Base-by-base conservation (phyloP, 352 stramenopile genomes). In the Pythium biforme region DNA sequence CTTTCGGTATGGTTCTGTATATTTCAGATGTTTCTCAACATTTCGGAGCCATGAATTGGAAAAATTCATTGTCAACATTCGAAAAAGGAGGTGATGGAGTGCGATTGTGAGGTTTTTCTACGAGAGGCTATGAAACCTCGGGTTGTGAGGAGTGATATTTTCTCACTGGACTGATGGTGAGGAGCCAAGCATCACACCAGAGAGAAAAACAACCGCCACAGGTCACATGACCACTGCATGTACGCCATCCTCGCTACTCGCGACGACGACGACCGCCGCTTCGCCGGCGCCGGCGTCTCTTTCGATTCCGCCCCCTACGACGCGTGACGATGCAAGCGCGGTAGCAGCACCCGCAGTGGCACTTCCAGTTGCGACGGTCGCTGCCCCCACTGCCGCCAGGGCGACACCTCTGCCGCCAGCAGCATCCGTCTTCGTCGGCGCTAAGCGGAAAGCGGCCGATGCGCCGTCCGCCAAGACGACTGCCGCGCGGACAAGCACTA, bases 161-260 rank as follows among this genome's bases (percentile, higher is more conserved):
- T 67, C 60, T 65, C 49, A 48, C 59, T 53, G 39, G 40, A 65
- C 41, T 59, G 59, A 59, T 64, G 58, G 48, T 27, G 7, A n/a
- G 3, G 2, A 11, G 7, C 2, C n/a, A 3, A 12, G 10, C 37
- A 68, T 68, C 61, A 34, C 27, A 57, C 40, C 31, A 62, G 37
- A 68, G 43, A 68, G 61, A 68, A 62, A 68, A 68, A 40, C 4
- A 22, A 19, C 5, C 0, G 23, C 20, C 9, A 58, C 39, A 8
- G 15, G n/a, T 8, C 53, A 10, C 19, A 55, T 55, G 49, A 40
- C 52, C 19, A 23, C 20, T n/a, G n/a, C n/a, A n/a, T n/a, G n/a
- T 2, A 1, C 27, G 31, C 39, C 41, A 14, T 33, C 45, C 1
- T 9, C 45, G 22, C n/a, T n/a, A n/a, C n/a, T n/a, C n/a, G 1